These are phyloP conservation scores for Pythium monospermum DNA, from an alignment of 352 stramenopile species.

Conservation along the genomic window DNA sequence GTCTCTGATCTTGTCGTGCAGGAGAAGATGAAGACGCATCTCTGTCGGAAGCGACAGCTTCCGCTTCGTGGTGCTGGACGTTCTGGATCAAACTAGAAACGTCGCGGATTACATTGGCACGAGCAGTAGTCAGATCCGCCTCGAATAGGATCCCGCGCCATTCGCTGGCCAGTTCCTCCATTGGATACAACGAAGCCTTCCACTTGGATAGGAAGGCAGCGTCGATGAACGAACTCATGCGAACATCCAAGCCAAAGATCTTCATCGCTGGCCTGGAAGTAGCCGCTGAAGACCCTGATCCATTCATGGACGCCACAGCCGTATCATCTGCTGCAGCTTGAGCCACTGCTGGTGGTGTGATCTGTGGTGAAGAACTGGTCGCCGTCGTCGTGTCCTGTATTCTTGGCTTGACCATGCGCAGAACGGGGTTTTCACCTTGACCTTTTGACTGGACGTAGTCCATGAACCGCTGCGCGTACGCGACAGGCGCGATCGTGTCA, in stretches of 20 bases:
- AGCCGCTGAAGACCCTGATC: background rate
- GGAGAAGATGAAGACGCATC: background rate
- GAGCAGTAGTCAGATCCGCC: background rate
- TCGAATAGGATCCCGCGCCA: conserved; percentile 6
- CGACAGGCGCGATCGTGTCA: conserved; percentile 22
- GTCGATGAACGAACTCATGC: conserved; percentile 5
- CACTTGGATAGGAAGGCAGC: conserved; percentile 2
- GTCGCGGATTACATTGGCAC: background rate
- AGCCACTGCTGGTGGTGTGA: too few relatives aligned
- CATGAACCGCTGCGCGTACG: conserved; percentile 51
- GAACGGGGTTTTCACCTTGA: conserved; percentile 28
- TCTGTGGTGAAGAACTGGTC: too few relatives aligned
- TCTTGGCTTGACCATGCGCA: conserved; percentile 23
- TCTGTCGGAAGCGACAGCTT: background rate
- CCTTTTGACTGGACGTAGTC: conserved; percentile 28
- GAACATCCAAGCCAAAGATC: conserved; percentile 6
- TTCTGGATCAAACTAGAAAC: background rate
- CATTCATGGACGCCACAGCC: background rate
- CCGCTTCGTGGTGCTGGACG: background rate
- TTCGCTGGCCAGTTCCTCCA: background rate
- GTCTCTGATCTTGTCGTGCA: background rate
- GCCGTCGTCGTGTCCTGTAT: background rate
- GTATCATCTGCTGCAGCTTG: too few relatives aligned
- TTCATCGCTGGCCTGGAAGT: background rate
- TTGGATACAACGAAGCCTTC: conserved; percentile 4